Evolutionary conservation across 352 stramenopile genomes (phyloP), one percentile per base, ranked within the genome.

Genomic region (Halophytophthora polymorphica): DNA sequence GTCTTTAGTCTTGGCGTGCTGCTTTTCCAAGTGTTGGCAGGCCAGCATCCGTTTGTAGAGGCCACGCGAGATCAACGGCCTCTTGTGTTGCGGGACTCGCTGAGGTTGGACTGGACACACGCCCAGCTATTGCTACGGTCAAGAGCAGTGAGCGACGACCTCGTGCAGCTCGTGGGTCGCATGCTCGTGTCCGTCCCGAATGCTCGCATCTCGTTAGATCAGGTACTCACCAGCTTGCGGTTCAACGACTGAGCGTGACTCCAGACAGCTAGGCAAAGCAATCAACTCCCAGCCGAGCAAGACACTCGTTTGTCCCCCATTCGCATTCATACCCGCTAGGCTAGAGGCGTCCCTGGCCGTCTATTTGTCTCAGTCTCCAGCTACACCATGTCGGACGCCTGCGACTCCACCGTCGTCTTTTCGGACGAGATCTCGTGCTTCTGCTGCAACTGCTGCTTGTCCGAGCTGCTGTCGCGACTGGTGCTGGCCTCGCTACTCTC

Each of bases 1-100:
- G 46, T 85, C 13, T 89, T 89, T 41, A 86, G 75, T 35, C 36
- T 80, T 2, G 78, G 78, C n/a, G 53, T 89, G 21, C 17, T 86
- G 18, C 56, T 87, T 7, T 87, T 78, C 47, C 78, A 89, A 46
- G 44, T 77, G n/a, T 56, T 89, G 11, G 63, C 72, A 12, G 76
- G 73, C 11, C 59, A 79, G 22, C 75, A 89, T 46, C 78, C 78
- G 7, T 89, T 77, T 47, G 23, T 48, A 6, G 46, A 69, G 14
- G 62, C 59, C 18, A 39, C 53, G 15, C 45, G 36, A 18, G 46
- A 51, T 13, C 66, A 62, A 0, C 68, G 66, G 6, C 18, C 55
- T 3, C 56, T 88, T 42, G 54, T 50, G n/a, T 60, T 88, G 28
- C 36, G 61, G 3, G 76, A 83, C 37, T 71, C 73, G 12, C 50